These are phyloP conservation scores for Citrus medica DNA, from an alignment of 345 rosid genomes.

Conservation along the genomic window DNA sequence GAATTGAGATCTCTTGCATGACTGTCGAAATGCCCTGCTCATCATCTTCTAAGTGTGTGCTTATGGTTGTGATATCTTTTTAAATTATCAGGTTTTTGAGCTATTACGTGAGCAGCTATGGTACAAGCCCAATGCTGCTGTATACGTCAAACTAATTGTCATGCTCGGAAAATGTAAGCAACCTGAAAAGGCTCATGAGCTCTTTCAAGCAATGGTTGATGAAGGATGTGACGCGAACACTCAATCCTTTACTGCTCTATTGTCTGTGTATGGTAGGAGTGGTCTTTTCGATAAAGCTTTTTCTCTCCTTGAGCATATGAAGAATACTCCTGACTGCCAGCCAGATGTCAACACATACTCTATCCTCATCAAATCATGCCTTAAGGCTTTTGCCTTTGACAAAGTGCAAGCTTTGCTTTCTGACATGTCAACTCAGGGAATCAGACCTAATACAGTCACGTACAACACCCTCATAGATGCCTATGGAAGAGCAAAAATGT, in stretches of 20 bases:
- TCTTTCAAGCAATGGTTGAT: conserved; percentile 66
- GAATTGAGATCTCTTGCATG: neutral
- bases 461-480: conserved; percentile 88
- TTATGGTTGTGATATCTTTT: neutral
- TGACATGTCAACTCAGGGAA: conserved; percentile 67
- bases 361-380: conserved; percentile 87
- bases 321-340: conserved; percentile 53
- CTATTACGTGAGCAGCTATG: conserved; percentile 78
- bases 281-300: conserved; percentile 66
- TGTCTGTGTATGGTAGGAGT: conserved; percentile 82
- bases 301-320: conserved; percentile 68
- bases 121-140: conserved; percentile 66
- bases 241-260: conserved; percentile 73
- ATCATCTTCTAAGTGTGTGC: neutral
- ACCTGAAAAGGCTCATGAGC: conserved; percentile 73
- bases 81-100: conserved; percentile 61
- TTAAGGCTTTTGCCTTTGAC: conserved; percentile 67
- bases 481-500: conserved; percentile 82
- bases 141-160: conserved; percentile 74
- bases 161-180: conserved; percentile 95
- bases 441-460: conserved; percentile 72
- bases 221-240: conserved; percentile 69
- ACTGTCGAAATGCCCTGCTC: neutral
- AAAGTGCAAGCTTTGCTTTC: conserved; percentile 58
- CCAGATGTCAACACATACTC: conserved; percentile 93